phyloP scores from a whole-genome alignment of 306 rosid genomes.

The Astragalus membranaceus region DNA sequence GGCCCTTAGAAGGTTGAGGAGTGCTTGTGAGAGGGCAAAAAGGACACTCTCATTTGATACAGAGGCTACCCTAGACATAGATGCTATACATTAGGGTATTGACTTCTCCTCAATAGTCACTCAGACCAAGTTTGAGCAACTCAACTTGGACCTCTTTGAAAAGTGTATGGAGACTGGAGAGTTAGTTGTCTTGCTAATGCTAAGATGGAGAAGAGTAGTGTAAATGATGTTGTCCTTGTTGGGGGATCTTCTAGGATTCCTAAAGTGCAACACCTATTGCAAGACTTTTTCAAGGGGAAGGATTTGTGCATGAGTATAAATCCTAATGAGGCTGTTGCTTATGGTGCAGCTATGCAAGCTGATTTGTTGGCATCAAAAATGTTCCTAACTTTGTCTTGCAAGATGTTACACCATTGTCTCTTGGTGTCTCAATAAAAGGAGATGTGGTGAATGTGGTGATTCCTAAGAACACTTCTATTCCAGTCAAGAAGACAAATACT shows the following conservation, averaged over 20 bases:
- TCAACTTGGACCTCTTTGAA: background rate
- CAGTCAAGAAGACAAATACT: background rate
- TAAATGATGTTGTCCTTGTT: background rate
- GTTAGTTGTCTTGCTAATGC: background rate
- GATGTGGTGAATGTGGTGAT: conserved; percentile 26
- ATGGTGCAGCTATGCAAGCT: background rate
- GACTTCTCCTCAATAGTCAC: background rate
- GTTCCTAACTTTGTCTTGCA: background rate
- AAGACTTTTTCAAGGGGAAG: background rate
- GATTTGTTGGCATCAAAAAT: background rate
- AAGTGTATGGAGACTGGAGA: background rate
- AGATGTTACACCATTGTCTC: background rate
- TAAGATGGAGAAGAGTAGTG: background rate
- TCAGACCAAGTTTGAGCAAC: background rate
- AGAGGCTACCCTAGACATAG: background rate
- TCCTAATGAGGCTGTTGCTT: conserved; percentile 14
- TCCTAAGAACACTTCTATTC: conserved; percentile 41
- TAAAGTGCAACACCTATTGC: background rate
- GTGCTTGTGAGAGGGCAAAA: background rate
- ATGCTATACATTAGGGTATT: background rate
- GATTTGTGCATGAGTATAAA: background rate
- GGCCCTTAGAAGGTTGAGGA: background rate
- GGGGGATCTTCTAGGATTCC: conserved; percentile 12
- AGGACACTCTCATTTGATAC: background rate
- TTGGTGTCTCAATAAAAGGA: background rate